Base-by-base conservation (phyloP, 768 basidiomycete genomes). In the Leccinum uliginosum region DNA sequence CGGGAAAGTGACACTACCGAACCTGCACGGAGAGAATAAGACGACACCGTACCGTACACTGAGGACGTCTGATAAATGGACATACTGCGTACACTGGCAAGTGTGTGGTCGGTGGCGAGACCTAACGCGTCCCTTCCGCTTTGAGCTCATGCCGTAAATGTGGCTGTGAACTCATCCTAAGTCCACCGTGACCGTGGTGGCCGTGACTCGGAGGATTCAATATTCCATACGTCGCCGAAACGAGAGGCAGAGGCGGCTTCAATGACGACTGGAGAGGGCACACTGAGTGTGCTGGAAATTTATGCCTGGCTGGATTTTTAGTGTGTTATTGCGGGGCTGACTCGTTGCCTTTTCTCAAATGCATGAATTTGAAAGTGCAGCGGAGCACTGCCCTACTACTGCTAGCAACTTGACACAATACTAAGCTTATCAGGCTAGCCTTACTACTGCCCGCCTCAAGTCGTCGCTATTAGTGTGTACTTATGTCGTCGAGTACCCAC, bases 71-170 rank as follows among this genome's bases (percentile, higher is more conserved):
- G n/a, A n/a, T n/a, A n/a, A n/a, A n/a, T n/a, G n/a, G n/a, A n/a
- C n/a, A n/a, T n/a, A n/a, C n/a, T n/a, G n/a, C n/a, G n/a, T n/a
- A n/a, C n/a, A n/a, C n/a, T n/a, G n/a, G n/a, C 38, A 40, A 40
- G n/a, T 54, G 64, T 63, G 70, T 67, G 69, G 67, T 60, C 45
- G 44, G 68, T 69, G 69, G 65, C 71, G 63, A 71, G 67, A 59
- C 63, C 54, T 59, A 45, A 50, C 58, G 70, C 66, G 69, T 62
- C 56, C 56, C 64, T 62, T 65, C 60, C 55, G 46, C 55, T 64
- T 66, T 43, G 55, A 40, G 65, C 30, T 29, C 34, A 59, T 72
- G 65, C 71, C 67, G 67, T 67, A 72, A 67, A 58, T 40, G 69
- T 70, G 71, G 69, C 69, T 72, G 70, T 69, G 63, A 58, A 50